phyloP scores from a whole-genome alignment of 1,139 yeast genomes.

The Geotrichum carabidarum region DNA sequence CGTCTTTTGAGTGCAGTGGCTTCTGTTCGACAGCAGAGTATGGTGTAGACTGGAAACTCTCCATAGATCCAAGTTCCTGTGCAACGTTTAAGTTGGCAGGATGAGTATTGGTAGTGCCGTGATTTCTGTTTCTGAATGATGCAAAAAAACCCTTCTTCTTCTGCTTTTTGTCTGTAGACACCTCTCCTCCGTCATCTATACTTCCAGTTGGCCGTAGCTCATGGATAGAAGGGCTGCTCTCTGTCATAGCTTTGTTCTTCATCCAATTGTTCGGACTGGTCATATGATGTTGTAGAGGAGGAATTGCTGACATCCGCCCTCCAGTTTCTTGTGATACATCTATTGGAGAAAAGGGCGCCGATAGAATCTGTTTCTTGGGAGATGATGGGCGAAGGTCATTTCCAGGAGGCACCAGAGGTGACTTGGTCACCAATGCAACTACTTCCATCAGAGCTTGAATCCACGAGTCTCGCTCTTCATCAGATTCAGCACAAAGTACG shows the following conservation, averaged over 20 bases:
- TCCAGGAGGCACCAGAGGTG: neutral
- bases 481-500: slow-evolving; percentile 77
- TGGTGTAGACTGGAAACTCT: slow-evolving; percentile 20
- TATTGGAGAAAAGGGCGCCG: neutral
- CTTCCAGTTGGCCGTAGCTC: slow-evolving; percentile 16
- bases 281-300: neutral
- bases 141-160: slow-evolving; percentile 60
- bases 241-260: slow-evolving; percentile 1
- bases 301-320: neutral
- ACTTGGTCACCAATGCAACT: slow-evolving; percentile 21
- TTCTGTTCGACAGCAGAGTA: slow-evolving; percentile 20
- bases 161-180: slow-evolving; percentile 42
- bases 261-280: neutral
- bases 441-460: slow-evolving; percentile 54
- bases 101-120: slow-evolving; percentile 1
- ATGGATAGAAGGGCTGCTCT: neutral
- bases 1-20: neutral
- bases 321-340: neutral
- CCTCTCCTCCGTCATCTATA: slow-evolving; percentile 27
- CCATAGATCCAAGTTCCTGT: neutral
- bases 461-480: slow-evolving; percentile 77
- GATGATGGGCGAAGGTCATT: neutral
- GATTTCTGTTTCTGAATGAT: slow-evolving; percentile 40
- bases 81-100: neutral
- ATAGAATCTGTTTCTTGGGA: neutral